Evolutionary conservation across 768 basidiomycete genomes (phyloP), one percentile per base, ranked within the genome.

Genomic region (Boletus rubroflammeus): DNA sequence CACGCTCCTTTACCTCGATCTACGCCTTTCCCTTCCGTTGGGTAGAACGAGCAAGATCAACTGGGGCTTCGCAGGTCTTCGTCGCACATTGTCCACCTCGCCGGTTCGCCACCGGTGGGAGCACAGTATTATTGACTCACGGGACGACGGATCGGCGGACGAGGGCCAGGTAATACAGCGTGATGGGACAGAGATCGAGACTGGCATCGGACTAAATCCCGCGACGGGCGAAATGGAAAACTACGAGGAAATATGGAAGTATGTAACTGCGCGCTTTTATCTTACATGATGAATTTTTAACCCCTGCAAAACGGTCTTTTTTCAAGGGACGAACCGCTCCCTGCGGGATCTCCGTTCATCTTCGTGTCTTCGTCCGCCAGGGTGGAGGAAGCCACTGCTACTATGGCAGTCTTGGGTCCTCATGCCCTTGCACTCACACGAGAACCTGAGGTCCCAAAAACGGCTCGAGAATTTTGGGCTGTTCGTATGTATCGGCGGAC

Each of bases 11-110:
- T 68, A 61, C 39, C 67, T 66, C 15, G 67, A 66, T 42, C 51
- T 66, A 7, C 65, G 65, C 17, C 67, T 68, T 6, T 64, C 64
- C 23, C 56, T 64, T 34, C 64, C 64, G 17, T 41, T 68, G 13
- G 13, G 47, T 0, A 53, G 50, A 17, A 36, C 46, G 10, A 67
- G 65, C 55, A 26, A 8, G 10, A n/a, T 69, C 47, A 58, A 34
- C 10, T 67, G 65, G 64, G 67, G 62, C 25, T 50, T 67, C 34
- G 45, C 65, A 39, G 65, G 65, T 15, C 46, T 64, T 17, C 64
- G 65, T 45, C 51, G 50, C 11, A 67, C 56, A 3, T 14, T 69
- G 10, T 66, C 62, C 21, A 59, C 50, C 21, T 51, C 50, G 0
- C 66, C 66, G 0, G n/a, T 50, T 42, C 55, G 56, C 39, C 41